Conservation (phyloP, 768 basidiomycete genomes). For the Tremella fuciformis region DNA sequence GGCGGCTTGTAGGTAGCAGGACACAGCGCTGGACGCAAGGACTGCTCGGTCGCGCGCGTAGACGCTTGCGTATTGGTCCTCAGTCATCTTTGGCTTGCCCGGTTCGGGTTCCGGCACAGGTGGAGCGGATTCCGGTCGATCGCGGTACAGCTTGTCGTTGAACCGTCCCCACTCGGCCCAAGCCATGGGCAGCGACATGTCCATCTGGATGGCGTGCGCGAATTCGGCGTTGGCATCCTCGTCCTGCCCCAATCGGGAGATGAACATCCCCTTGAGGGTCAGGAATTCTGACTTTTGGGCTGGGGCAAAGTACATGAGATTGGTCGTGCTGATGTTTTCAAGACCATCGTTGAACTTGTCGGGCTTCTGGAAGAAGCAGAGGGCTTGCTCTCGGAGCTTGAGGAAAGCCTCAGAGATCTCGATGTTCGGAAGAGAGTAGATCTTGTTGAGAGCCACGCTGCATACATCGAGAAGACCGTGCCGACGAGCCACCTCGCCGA, state of each 20-base stretch:
- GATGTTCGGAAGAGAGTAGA: slow-evolving; percentile 98
- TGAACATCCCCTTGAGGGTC: slow-evolving; percentile 98
- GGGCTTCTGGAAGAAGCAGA: slow-evolving; percentile 94
- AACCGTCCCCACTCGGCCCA: slow-evolving; percentile 99
- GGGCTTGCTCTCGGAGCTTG: slow-evolving; percentile 95
- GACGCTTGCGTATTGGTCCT: slow-evolving; percentile 36
- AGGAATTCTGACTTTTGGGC: slow-evolving; percentile 97
- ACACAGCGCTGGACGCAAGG: slow-evolving; percentile 85
- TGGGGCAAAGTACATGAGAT: slow-evolving; percentile 93
- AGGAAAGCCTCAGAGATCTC: slow-evolving; percentile 99
- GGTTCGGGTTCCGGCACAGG: slow-evolving; percentile 45
- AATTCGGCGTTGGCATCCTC: slow-evolving; percentile 91
- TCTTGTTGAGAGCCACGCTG: slow-evolving; percentile 89
- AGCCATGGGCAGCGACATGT: slow-evolving; percentile 88
- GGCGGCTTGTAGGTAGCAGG: slow-evolving; percentile 95
- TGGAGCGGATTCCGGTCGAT: slow-evolving; percentile 58
- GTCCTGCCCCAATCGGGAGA: slow-evolving; percentile 75
- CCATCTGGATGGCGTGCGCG: slow-evolving; percentile 92
- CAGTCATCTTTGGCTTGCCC: slow-evolving; percentile 42
- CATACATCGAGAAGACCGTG: slow-evolving; percentile 95
- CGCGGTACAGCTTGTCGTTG: slow-evolving; percentile 90
- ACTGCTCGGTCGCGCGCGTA: slow-evolving; percentile 50
- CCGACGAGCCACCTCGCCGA: slow-evolving; percentile 96
- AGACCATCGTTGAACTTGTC: slow-evolving; percentile 89
- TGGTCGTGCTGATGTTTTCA: slow-evolving; percentile 99